Conservation (phyloP, 2,329 filamentous ascomycete genomes). For the Cordyceps cateniannulata region DNA sequence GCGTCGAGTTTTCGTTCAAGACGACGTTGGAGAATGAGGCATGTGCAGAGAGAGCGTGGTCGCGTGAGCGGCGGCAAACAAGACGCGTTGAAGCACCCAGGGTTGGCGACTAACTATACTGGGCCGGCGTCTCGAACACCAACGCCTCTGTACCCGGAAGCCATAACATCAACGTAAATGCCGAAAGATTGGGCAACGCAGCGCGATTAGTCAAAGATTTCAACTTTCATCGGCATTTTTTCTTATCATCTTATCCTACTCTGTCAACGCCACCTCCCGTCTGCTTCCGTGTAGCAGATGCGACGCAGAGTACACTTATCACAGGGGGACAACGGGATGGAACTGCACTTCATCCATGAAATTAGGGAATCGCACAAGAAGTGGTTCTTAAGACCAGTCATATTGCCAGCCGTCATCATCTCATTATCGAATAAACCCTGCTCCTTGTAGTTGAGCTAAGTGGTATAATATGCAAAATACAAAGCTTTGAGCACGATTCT, state of each 20-base stretch:
- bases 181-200: not conserved
- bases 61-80: not conserved
- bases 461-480: conserved; percentile 13
- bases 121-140: not conserved
- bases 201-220: not conserved
- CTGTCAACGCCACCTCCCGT: too few species aligned
- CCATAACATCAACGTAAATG: not conserved
- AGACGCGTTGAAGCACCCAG: not conserved
- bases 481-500: conserved; percentile 6
- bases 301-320: too few species aligned
- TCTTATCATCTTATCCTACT: not conserved
- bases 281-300: too few species aligned
- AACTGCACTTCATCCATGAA: too few species aligned
- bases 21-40: not conserved
- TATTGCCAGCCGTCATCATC: not conserved
- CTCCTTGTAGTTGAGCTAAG: not conserved
- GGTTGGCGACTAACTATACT: not conserved
- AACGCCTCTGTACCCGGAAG: not conserved
- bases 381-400: not conserved
- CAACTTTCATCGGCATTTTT: too few species aligned
- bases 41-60: not conserved
- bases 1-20: not conserved
- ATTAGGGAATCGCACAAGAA: not conserved
- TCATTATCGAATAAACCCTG: not conserved
- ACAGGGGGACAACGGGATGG: too few species aligned